Conservation (phyloP, 176 grass and related monocot genomes). For the Hordeum marinum region DNA sequence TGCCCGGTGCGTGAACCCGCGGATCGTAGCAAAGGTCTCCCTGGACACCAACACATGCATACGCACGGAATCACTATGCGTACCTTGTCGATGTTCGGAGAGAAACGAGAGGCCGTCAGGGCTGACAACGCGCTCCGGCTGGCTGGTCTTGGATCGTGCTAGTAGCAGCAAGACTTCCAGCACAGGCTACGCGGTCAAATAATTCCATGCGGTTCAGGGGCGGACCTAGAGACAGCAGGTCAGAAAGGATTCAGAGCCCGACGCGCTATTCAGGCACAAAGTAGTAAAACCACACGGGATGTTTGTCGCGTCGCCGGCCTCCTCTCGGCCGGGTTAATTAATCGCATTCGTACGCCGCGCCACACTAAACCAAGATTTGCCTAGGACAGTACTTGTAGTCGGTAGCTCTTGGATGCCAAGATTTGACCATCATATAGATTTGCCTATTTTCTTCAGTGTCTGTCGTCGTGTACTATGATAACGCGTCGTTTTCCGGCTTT, state of each 20-base stretch:
- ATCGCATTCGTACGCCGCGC: too few relatives aligned
- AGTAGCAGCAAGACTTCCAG: background rate
- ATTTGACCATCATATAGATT: background rate
- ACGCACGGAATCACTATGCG: background rate
- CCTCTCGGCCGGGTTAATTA: background rate
- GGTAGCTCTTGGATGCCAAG: too few relatives aligned
- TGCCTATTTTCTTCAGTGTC: background rate
- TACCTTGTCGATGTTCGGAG: background rate
- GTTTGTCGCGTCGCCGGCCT: conserved; percentile 6
- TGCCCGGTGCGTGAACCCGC: background rate
- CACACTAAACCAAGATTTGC: background rate
- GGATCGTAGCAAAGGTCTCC: background rate
- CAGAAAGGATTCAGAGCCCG: background rate
- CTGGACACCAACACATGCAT: too few relatives aligned
- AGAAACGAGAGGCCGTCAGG: background rate
- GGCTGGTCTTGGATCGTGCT: background rate
- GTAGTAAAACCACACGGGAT: conserved; percentile 16
- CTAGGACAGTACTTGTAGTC: too few relatives aligned
- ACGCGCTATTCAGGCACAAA: conserved; percentile 15
- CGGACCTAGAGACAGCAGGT: background rate
- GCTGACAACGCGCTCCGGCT: background rate
- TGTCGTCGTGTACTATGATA: background rate
- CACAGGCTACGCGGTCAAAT: background rate
- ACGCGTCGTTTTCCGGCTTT: background rate
- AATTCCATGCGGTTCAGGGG: background rate